phyloP scores from a whole-genome alignment of 768 basidiomycete genomes.

The Mycena sanguinolenta region DNA sequence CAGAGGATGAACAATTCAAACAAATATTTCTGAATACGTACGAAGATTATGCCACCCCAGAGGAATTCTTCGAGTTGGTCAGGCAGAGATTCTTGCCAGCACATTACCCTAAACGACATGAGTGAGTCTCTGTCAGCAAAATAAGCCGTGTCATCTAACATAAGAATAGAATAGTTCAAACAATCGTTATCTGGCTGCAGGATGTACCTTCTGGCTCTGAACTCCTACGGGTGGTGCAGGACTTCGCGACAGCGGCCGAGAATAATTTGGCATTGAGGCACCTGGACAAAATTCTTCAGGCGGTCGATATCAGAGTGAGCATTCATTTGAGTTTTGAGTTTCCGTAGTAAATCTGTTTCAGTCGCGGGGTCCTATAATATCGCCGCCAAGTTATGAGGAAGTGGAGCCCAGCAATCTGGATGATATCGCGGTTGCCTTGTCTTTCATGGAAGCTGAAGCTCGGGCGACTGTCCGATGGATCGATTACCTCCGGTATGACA shows the following conservation, averaged over 20 bases:
- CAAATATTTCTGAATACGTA: neutral
- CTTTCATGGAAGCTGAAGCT: too few relatives aligned
- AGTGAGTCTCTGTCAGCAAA: neutral
- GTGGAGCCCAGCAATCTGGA: too few relatives aligned
- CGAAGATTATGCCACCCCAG: too few relatives aligned
- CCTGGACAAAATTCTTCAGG: neutral
- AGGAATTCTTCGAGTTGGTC: neutral
- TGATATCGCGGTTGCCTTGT: too few relatives aligned
- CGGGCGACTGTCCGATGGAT: too few relatives aligned
- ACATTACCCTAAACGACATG: neutral
- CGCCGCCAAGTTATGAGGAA: neutral
- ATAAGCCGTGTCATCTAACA: neutral
- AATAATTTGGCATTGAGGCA: neutral
- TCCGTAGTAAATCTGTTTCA: neutral
- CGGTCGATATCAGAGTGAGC: neutral
- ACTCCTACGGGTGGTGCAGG: too few relatives aligned
- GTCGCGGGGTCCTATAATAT: neutral
- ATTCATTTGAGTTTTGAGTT: neutral
- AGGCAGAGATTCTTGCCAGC: neutral
- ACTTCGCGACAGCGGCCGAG: neutral
- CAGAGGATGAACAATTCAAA: slow-evolving; percentile 1
- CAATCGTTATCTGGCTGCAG: neutral
- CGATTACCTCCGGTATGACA: neutral
- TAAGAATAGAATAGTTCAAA: neutral
- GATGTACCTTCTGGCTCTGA: neutral